phyloP scores from a whole-genome alignment of 2,329 filamentous ascomycete species.

The Calonectria multiphialidica region DNA sequence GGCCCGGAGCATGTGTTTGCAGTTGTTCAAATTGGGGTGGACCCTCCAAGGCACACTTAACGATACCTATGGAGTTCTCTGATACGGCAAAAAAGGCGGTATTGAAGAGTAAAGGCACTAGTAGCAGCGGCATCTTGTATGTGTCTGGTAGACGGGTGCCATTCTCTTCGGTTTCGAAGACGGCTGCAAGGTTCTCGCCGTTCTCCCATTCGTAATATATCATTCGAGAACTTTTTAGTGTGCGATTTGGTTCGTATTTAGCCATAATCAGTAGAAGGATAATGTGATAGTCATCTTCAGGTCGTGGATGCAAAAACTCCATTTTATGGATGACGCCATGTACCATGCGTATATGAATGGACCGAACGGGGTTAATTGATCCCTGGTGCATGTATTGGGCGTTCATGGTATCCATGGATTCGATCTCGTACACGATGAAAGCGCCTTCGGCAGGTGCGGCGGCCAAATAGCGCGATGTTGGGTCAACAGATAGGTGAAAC shows the following conservation, averaged over 20 bases:
- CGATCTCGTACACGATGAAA: slow-evolving; percentile 79
- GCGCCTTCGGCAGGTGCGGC: slow-evolving; percentile 77
- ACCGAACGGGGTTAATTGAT: slow-evolving; percentile 70
- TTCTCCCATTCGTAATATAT: slow-evolving; percentile 72
- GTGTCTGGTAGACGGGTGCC: slow-evolving; percentile 64
- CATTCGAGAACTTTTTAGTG: slow-evolving; percentile 58
- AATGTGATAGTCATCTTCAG: slow-evolving; percentile 75
- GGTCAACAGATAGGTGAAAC: slow-evolving; percentile 81
- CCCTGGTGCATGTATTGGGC: slow-evolving; percentile 59
- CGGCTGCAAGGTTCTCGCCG: slow-evolving; percentile 59
- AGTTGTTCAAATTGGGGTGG: slow-evolving; percentile 62
- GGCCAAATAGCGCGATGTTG: slow-evolving; percentile 76
- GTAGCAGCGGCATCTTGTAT: slow-evolving; percentile 72
- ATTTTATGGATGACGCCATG: slow-evolving; percentile 86
- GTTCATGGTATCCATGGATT: slow-evolving; percentile 64
- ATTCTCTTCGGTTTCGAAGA: slow-evolving; percentile 59
- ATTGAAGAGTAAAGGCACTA: slow-evolving; percentile 79
- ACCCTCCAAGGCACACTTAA: slow-evolving; percentile 65
- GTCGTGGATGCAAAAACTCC: slow-evolving; percentile 83
- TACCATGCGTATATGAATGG: slow-evolving; percentile 58
- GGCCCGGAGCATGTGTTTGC: slow-evolving; percentile 53
- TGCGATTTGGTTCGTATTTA: slow-evolving; percentile 50
- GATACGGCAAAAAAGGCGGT: slow-evolving; percentile 79
- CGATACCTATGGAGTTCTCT: slow-evolving; percentile 68
- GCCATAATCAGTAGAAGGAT: slow-evolving; percentile 79